phyloP scores from a whole-genome alignment of 805 yeast species.

The Wickerhamiella occidentalis region DNA sequence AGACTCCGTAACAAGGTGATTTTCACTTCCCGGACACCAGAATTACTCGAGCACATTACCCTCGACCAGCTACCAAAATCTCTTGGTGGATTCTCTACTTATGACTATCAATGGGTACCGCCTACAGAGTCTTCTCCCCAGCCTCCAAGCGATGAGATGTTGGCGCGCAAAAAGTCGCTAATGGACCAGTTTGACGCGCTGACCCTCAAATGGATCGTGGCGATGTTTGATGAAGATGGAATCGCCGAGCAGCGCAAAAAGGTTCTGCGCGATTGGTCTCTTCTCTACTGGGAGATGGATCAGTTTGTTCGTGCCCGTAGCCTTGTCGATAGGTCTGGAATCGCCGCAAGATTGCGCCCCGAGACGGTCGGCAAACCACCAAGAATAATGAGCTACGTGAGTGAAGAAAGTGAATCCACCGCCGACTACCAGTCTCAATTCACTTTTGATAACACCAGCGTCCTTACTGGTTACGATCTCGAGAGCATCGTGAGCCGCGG shows the following conservation, averaged over 20 bases:
- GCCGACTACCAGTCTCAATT: not conserved
- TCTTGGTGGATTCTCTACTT: constrained; percentile 2
- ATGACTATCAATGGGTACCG: constrained; percentile 3
- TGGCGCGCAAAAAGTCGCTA: not conserved
- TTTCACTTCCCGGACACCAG: not conserved
- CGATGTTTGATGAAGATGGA: not conserved
- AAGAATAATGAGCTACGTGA: not conserved
- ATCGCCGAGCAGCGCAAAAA: not conserved
- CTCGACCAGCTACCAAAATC: not conserved
- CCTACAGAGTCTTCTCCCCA: not conserved
- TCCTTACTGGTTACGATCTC: not conserved
- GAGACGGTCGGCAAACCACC: not conserved
- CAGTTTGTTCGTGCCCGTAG: constrained; percentile 73
- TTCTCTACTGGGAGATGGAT: constrained; percentile 57
- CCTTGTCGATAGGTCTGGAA: constrained; percentile 62
- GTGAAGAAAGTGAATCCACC: not conserved
- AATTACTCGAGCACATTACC: constrained; percentile 1
- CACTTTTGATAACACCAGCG: not conserved
- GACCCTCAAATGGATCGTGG: not conserved
- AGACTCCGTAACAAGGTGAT: not conserved
- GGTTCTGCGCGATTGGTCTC: not conserved
- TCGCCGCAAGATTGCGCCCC: constrained; percentile 31
- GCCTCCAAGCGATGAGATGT: not conserved
- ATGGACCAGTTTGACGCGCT: not conserved
- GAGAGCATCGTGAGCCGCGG: not conserved